Conservation (phyloP, 768 basidiomycete species). For the Porphyrellus cyaneotinctus region DNA sequence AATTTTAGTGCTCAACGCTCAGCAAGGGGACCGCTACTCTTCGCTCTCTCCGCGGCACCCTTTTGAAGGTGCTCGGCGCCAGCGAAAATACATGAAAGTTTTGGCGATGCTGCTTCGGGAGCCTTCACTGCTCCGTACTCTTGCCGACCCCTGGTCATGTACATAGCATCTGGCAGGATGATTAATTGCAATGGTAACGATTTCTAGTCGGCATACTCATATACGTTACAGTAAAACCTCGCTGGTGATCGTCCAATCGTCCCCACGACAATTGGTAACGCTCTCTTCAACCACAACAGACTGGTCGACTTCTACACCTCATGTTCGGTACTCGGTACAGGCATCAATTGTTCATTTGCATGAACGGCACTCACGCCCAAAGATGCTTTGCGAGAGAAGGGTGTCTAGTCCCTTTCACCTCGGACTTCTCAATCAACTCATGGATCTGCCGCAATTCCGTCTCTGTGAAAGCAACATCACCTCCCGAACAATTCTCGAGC, state of each 20-base stretch:
- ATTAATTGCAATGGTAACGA: not conserved
- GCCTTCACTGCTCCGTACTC: not conserved
- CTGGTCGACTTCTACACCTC: not conserved
- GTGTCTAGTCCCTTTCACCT: slow-evolving; percentile 42
- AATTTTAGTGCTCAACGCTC: not conserved
- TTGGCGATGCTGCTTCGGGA: not conserved
- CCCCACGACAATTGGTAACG: not conserved
- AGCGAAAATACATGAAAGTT: too few relatives aligned
- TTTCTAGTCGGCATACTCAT: not conserved
- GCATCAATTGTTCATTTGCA: not conserved
- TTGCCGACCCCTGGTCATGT: slow-evolving; percentile 7
- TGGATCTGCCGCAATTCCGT: slow-evolving; percentile 41
- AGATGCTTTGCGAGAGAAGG: slow-evolving; percentile 20
- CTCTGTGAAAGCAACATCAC: slow-evolving; percentile 38
- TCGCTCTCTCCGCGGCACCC: not conserved
- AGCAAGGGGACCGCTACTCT: not conserved
- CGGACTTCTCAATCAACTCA: slow-evolving; percentile 31
- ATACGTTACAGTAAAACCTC: not conserved
- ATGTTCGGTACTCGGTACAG: not conserved
- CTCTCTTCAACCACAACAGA: not conserved
- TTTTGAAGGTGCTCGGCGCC: not conserved
- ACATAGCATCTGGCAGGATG: slow-evolving; percentile 5
- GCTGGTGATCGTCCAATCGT: not conserved
- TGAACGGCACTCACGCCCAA: slow-evolving; percentile 29
- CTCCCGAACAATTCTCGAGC: slow-evolving; percentile 43